Evolutionary conservation across 2,329 filamentous ascomycete genomes (phyloP).

Genomic region (Trichoderma sp.): DNA sequence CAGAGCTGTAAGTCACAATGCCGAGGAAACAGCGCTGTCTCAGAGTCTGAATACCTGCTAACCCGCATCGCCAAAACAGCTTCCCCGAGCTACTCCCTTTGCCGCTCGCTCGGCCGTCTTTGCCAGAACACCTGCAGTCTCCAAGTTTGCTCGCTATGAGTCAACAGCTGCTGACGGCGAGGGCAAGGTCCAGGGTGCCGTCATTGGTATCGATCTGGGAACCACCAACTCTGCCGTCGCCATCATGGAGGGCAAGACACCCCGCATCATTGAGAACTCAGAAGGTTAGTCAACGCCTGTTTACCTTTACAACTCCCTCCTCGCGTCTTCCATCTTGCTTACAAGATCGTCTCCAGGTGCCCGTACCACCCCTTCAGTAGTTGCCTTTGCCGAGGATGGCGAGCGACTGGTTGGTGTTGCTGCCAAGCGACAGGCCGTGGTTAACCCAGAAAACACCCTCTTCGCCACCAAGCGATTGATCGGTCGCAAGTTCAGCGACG

Average conservation of each 20-base stretch:
- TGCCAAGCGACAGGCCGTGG: conserved; percentile 95
- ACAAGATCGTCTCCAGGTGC: conserved; percentile 30
- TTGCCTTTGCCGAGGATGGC: conserved; percentile 91
- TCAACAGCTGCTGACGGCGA: conserved; percentile 56
- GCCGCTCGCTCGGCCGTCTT: conserved; percentile 64
- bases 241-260: conserved; percentile 93
- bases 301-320: not conserved
- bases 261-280: conserved; percentile 96
- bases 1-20: conserved; percentile 61
- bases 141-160: conserved; percentile 75
- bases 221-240: conserved; percentile 98
- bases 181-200: conserved; percentile 83
- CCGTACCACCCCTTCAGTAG: conserved; percentile 66
- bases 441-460: conserved; percentile 97
- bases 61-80: conserved; percentile 46
- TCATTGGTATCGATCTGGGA: conserved; percentile 97
- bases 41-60: conserved; percentile 20
- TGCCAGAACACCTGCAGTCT: conserved; percentile 66
- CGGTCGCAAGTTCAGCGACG: conserved; percentile 91
- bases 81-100: conserved; percentile 72
- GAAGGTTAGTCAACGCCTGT: conserved; percentile 61
- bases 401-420: conserved; percentile 96
- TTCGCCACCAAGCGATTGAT: conserved; percentile 99
- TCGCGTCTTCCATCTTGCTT: not conserved
- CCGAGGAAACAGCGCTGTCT: not conserved